Evolutionary conservation across 768 basidiomycete genomes (phyloP), one percentile per base, ranked within the genome.

Genomic region (Rhizopogon rudus): DNA sequence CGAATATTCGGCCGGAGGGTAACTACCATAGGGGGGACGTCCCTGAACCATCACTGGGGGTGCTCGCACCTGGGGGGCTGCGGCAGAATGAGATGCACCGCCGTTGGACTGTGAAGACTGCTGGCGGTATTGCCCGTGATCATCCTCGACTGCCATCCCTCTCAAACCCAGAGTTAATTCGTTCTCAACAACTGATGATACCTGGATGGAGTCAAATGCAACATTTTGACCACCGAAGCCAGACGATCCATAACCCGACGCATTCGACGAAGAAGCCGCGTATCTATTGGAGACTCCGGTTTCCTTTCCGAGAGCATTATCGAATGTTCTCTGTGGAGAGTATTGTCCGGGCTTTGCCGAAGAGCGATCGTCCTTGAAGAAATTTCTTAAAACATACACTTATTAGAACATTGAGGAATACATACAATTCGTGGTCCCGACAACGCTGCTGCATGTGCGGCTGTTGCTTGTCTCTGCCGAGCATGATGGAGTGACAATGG

Each of bases 81-180:
- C 49, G 25, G 64, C 49, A 57, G 68, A 56, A 55, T 62, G 57
- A 52, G 71, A 64, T 53, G 68, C 60, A 51, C 71, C 53, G 57
- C 66, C 60, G 57, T 67, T 66, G 6, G 56, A 60, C 49, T 66
- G 73, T 39, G 60, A 67, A 56, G 56, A 63, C 37, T 65, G 70
- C 50, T 73, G 73, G 54, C 77, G 78, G 55, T 75, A 75, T 57
- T 73, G 73, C 40, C 62, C 60, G 51, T 72, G 73, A 53, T 83
- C 82, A 42, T 83, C 82, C 61, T 81, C 82, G 17, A 82, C 81
- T 6, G 68, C 74, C 80, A 83, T 82, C 13, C 84, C 84, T 56
- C 86, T 80, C 46, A 88, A 68, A 4, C 81, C 76, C 33, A 80
- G 67, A 13, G 82, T 71, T 35, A 87, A 72, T 33, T 86, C 84